Percentiles rank a stretch among this genome's conserved stretches.
phyloP scores from a whole-genome alignment of 805 yeast genomes.

The Metschnikowia arizonensis region DNA sequence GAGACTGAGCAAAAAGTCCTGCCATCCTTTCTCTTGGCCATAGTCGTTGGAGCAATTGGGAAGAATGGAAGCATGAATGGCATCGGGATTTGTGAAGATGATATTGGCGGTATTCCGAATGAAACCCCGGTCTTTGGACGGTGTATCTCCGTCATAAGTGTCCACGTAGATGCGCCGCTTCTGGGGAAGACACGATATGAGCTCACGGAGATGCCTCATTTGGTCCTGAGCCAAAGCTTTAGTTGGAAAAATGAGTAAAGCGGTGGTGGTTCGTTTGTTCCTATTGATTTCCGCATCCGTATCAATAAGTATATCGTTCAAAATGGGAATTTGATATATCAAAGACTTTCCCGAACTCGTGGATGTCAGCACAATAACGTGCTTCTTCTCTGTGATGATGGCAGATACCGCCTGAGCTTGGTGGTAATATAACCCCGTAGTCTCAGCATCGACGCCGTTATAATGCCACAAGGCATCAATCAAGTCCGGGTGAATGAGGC shows the following conservation, averaged over 20 bases:
- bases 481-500: slow-evolving; percentile 45
- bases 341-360: slow-evolving; percentile 96
- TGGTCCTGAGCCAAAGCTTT: slow-evolving; percentile 98
- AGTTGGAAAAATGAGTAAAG: slow-evolving; percentile 91
- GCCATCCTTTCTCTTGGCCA: slow-evolving; percentile 47
- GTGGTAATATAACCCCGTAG: slow-evolving; percentile 62
- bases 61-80: slow-evolving; percentile 77
- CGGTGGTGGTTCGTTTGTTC: slow-evolving; percentile 44
- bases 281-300: slow-evolving; percentile 31
- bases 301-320: slow-evolving; percentile 43
- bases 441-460: slow-evolving; percentile 39
- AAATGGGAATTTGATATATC: slow-evolving; percentile 84
- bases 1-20: slow-evolving; percentile 57
- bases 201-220: slow-evolving; percentile 65
- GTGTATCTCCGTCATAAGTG: slow-evolving; percentile 95
- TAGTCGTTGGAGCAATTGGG: slow-evolving; percentile 50
- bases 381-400: slow-evolving; percentile 44
- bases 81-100: slow-evolving; percentile 93
- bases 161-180: slow-evolving; percentile 51
- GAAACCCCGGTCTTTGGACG: slow-evolving; percentile 44
- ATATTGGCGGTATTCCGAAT: slow-evolving; percentile 68
- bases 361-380: slow-evolving; percentile 87
- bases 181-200: slow-evolving; percentile 47
- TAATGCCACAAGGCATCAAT: slow-evolving; percentile 46
- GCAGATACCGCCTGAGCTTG: slow-evolving; percentile 75